Base-by-base conservation (phyloP, 305 asterid species). In the Salvia sclarea region DNA sequence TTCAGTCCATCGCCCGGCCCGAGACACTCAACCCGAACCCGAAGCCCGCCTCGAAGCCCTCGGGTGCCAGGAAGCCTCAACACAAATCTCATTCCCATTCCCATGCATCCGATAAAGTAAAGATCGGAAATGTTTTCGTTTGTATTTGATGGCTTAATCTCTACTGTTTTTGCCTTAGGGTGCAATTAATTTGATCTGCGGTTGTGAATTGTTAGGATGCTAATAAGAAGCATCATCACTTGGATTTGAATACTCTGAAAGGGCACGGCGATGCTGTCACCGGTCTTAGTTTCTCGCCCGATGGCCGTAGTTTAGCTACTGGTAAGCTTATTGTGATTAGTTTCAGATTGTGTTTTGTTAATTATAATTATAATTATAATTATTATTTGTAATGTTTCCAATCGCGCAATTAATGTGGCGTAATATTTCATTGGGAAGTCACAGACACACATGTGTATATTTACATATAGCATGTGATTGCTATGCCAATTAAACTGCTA, bases 211-310 rank as follows among this genome's bases (percentile, higher is more conserved):
- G 76, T 63, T 54, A 95, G 99, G 99, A 86, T 75, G 86, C 84
- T 45, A 86, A 82, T 76, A 89, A 85, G 83, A 81, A 82, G 84
- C 99, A 90, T 68, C 98, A 92, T 76, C 91, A 75, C 56, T 78
- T 95, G 90, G 99, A 95, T 83, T 85, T 95, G 90, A 95, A 95
- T 79, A 94, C 98, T 58, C 78, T 94, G 76, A 95, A 95, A 81
- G 99, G 99, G 61, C 98, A 95, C 76, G 89, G 97, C 9, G 99
- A 92, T 83, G 88, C 87, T 56, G 95, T 95, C 77, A 86, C 91
- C 7, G 92, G 96, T 47, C 62, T 95, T 43, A 84, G 92, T 68
- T 95, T 95, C 72, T 95, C 97, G 45, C 78, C 89, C 2, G 95
- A 95, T 85, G 94, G 86, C 10, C 85, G 83, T 49, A 79, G 86